Evolutionary conservation across 1,284 basidiomycete species (phyloP).

Genomic region (Ustilago sp.): DNA sequence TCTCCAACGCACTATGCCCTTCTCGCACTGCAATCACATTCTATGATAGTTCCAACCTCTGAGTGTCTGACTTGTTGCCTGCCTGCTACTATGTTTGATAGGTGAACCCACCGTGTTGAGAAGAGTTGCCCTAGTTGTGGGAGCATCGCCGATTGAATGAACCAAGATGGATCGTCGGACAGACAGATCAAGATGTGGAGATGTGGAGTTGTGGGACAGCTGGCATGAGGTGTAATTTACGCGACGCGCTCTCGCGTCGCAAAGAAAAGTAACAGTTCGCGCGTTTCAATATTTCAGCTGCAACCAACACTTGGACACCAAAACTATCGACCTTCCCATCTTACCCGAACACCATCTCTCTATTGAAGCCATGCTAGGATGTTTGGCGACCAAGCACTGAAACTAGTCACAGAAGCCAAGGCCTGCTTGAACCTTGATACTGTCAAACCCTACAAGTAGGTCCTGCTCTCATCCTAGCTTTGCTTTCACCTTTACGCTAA

Average conservation of each 20-base stretch:
- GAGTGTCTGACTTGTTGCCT: not conserved
- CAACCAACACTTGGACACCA: slow-evolving; percentile 10
- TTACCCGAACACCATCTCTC: not conserved
- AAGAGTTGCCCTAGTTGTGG: not conserved
- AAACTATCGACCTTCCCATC: slow-evolving; percentile 1
- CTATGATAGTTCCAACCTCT: slow-evolving; percentile 1
- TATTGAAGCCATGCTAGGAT: slow-evolving; percentile 59
- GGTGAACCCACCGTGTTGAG: not conserved
- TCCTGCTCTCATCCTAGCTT: not conserved
- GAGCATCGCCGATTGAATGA: not conserved
- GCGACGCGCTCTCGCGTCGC: slow-evolving; percentile 11
- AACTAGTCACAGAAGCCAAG: slow-evolving; percentile 86
- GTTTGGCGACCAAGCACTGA: slow-evolving; percentile 83
- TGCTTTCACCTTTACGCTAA: not conserved
- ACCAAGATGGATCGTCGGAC: not conserved
- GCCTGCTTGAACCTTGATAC: slow-evolving; percentile 84
- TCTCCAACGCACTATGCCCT: slow-evolving; percentile 8
- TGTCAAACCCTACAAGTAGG: slow-evolving; percentile 85
- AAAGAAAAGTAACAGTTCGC: slow-evolving; percentile 8
- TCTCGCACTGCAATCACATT: slow-evolving; percentile 22
- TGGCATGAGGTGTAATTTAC: slow-evolving; percentile 5
- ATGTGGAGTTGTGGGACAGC: not conserved
- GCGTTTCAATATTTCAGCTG: not conserved
- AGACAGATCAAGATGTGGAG: not conserved
- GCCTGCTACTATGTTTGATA: not conserved